Evolutionary conservation across 441 rosid genomes (phyloP), one percentile per base, ranked within the genome.

Genomic region (Populus hybrid): DNA sequence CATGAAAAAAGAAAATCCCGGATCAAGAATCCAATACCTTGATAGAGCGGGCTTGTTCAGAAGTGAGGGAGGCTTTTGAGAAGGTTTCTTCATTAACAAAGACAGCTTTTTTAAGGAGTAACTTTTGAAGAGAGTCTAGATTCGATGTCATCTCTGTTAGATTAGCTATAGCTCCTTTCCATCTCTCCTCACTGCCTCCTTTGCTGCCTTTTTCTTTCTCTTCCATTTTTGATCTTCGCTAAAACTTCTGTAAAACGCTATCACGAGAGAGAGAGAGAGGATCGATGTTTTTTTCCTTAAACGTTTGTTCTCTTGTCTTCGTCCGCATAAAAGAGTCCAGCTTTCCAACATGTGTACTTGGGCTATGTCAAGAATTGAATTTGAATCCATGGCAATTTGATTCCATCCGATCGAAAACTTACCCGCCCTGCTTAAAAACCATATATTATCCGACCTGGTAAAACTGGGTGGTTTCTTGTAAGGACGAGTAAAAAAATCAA

Each of bases 61-160:
- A 91, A 75, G 87, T 89, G 74, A 94, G 92, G 67, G 98, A 96
- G 28, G 97, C 95, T 86, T 88, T 88, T 76, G 94, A 76, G 81
- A 91, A 95, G 38, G 97, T 87, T 38, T 96, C 98, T 67, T 94
- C 95, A 74, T 91, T 97, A 1, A 96, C 97, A 76, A 94, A 96
- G n/a, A 96, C 94, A 66, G 99, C 98, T 87, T 96, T 96, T 82
- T 86, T 92, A 65, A 91, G 84, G 53, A 96, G 93, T 64, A 96
- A 83, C 78, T 87, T 94, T 71, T 94, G 97, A n/a, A 95, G 95
- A n/a, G 97, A 91, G 63, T 94, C 98, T 7, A 95, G 81, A 87
- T 92, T 94, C 67, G 90, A 83, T 10, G 95, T 78, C 95, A 89
- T 94, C 88, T 92, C 98, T 46, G 94, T 84, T 69, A 95, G 78